A percentile compares a stretch with the other conserved stretches of the same genome.
phyloP scores from a whole-genome alignment of 148 eudicot genomes.

The Persicaria maculosa region DNA sequence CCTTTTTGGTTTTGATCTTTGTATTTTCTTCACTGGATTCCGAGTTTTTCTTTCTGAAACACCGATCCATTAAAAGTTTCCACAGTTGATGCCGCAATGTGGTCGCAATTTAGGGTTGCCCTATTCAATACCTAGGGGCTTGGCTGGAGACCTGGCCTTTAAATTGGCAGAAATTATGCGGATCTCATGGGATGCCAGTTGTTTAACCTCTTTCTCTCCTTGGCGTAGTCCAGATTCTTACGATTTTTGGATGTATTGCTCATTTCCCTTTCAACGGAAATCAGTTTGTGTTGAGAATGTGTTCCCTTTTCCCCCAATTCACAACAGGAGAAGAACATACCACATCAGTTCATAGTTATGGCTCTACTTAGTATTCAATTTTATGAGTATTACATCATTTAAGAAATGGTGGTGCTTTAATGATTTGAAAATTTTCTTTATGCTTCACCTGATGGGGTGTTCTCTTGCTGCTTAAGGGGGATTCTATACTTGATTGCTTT shows the following conservation, averaged over 20 bases:
- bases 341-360: too few relatives aligned
- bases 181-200: not conserved
- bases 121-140: not conserved
- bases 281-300: too few relatives aligned
- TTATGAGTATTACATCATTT: not conserved
- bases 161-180: not conserved
- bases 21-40: not conserved
- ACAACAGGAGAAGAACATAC: not conserved
- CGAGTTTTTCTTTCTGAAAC: not conserved
- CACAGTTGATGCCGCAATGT: not conserved
- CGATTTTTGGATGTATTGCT: not conserved
- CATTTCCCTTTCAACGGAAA: not conserved
- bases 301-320: too few relatives aligned
- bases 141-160: not conserved
- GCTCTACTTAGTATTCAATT: not conserved
- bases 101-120: not conserved
- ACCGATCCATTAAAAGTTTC: not conserved
- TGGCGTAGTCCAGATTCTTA: not conserved
- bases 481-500: constrained; percentile 1
- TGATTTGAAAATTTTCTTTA: not conserved
- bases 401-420: not conserved
- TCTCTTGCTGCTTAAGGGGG: not conserved
- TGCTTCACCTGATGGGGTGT: not conserved
- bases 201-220: not conserved
- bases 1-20: not conserved